These are phyloP conservation scores for Aspergillus indologenus DNA, from an alignment of 495 filamentous ascomycete genomes.

Conservation along the genomic window DNA sequence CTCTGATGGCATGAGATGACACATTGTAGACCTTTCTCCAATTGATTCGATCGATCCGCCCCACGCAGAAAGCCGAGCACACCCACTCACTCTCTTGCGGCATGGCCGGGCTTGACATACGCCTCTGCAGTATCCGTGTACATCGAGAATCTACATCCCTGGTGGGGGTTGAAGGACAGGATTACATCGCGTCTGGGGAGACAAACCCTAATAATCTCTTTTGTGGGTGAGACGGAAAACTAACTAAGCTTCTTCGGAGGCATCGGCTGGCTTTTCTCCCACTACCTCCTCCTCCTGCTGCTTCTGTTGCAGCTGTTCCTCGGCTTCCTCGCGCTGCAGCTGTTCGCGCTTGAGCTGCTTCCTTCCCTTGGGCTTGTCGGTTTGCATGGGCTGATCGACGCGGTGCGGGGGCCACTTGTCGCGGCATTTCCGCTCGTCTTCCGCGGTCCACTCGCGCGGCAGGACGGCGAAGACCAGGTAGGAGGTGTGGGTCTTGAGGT, in stretches of 20 bases:
- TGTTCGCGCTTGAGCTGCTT: slow-evolving; percentile 54
- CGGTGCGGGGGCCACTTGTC: slow-evolving; percentile 57
- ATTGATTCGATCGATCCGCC: no score
- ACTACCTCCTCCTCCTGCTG: background rate
- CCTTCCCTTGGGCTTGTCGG: slow-evolving; percentile 40
- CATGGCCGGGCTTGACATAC: no score
- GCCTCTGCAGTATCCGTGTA: no score
- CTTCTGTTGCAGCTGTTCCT: slow-evolving; percentile 38
- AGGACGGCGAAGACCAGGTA: slow-evolving; percentile 93
- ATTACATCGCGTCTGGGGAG: no score
- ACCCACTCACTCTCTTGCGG: no score
- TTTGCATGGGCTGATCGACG: slow-evolving; percentile 27
- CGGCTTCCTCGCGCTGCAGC: slow-evolving; percentile 47
- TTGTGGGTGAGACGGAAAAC: no score
- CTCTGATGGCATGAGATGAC: no score
- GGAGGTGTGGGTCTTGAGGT: slow-evolving; percentile 91
- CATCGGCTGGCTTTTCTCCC: background rate
- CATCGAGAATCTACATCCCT: no score
- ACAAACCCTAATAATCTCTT: no score
- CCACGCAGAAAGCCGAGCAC: no score
- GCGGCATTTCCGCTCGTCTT: slow-evolving; percentile 69
- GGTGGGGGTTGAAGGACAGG: no score
- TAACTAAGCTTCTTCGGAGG: background rate
- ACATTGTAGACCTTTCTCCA: no score
- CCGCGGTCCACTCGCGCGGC: slow-evolving; percentile 77